Evolutionary conservation across 2,329 filamentous ascomycete genomes (phyloP).

Genomic region (Annulohypoxylon truncatum): DNA sequence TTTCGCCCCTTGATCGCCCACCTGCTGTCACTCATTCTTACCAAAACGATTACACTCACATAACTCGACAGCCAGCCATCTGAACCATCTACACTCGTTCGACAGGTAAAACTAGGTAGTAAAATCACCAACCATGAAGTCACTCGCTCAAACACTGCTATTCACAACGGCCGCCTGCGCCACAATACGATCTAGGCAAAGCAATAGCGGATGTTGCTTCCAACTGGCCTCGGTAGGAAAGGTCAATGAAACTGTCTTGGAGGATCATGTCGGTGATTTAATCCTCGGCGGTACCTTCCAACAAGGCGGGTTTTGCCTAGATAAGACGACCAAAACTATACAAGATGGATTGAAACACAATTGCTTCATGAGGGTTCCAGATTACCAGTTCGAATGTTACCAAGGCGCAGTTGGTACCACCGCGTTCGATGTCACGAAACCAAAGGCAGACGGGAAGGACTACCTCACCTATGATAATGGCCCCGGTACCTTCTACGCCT

Average conservation of each 20-base stretch:
- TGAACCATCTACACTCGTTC: slow-evolving; percentile 16
- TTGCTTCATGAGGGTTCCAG: slow-evolving; percentile 46
- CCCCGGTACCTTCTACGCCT: slow-evolving; percentile 44
- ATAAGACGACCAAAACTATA: slow-evolving; percentile 42
- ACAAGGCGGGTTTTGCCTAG: slow-evolving; percentile 46
- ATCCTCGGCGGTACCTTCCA: slow-evolving; percentile 46
- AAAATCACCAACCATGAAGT: slow-evolving; percentile 38
- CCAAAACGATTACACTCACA: neutral
- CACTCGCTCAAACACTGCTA: slow-evolving; percentile 34
- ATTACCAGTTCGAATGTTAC: slow-evolving; percentile 46
- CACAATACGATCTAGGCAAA: slow-evolving; percentile 35
- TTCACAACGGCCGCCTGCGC: slow-evolving; percentile 25
- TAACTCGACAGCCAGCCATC: neutral
- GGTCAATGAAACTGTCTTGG: slow-evolving; percentile 42
- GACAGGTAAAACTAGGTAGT: slow-evolving; percentile 1
- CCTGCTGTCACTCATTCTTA: slow-evolving; percentile 4
- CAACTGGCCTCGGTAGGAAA: slow-evolving; percentile 44
- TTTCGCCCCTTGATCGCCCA: slow-evolving; percentile 23
- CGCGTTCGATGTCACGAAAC: slow-evolving; percentile 40
- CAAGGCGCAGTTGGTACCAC: slow-evolving; percentile 43
- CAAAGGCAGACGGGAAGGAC: slow-evolving; percentile 29
- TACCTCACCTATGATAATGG: slow-evolving; percentile 45
- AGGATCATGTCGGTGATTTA: slow-evolving; percentile 44
- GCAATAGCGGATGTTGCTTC: slow-evolving; percentile 44
- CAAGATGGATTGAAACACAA: slow-evolving; percentile 43